A percentile compares a stretch with the other conserved stretches of the same genome.
Conservation (phyloP, 805 yeast species). For the Starmera caribaea region DNA sequence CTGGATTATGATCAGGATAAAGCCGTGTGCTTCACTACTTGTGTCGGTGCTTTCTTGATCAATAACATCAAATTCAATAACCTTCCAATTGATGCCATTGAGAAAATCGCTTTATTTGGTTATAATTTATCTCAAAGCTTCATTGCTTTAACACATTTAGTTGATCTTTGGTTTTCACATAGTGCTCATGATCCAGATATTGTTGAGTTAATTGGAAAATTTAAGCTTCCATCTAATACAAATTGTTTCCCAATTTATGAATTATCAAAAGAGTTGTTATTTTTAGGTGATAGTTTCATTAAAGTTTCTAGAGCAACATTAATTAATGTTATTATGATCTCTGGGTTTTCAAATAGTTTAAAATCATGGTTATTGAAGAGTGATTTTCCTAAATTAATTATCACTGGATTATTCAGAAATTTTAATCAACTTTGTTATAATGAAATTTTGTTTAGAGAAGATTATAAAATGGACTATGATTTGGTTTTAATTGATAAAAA, state of each 20-base stretch:
- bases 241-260: slow-evolving; percentile 17
- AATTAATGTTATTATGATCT: slow-evolving; percentile 8
- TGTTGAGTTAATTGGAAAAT: slow-evolving; percentile 3
- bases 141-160: slow-evolving; percentile 9
- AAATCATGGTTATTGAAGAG: slow-evolving; percentile 12
- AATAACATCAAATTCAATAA: slow-evolving; percentile 4
- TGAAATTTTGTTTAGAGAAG: slow-evolving; percentile 1
- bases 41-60: slow-evolving; percentile 9
- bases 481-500: not conserved
- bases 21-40: not conserved
- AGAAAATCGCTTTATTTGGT: slow-evolving; percentile 4
- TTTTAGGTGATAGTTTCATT: slow-evolving; percentile 8
- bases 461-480: not conserved
- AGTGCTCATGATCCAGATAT: slow-evolving; percentile 10
- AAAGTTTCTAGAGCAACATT: slow-evolving; percentile 5
- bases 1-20: slow-evolving; percentile 2
- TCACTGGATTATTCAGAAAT: slow-evolving; percentile 7
- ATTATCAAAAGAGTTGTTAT: slow-evolving; percentile 13
- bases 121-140: slow-evolving; percentile 8
- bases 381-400: slow-evolving; percentile 11
- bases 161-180: slow-evolving; percentile 11
- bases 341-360: slow-evolving; percentile 5
- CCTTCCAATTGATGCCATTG: slow-evolving; percentile 1
- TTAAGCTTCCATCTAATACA: not conserved
- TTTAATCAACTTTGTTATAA: slow-evolving; percentile 8